Conservation (phyloP, 2,329 filamentous ascomycete genomes). For the Colletotrichum viniferum region DNA sequence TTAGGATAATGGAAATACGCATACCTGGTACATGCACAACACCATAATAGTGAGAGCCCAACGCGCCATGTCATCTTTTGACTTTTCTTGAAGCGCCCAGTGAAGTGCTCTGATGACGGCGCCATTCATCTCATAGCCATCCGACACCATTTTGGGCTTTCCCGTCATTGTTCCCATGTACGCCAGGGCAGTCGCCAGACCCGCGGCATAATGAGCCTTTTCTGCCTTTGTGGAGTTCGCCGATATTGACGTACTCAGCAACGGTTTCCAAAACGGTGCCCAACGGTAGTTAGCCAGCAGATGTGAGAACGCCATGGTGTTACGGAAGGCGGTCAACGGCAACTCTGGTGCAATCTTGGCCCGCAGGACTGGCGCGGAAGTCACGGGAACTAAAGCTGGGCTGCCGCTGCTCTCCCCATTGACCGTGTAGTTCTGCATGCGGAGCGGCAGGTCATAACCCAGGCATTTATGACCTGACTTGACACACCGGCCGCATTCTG, state of each 20-base stretch:
- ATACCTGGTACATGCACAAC: constrained; percentile 1
- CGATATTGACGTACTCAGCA: background rate
- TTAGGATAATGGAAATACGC: too few species aligned
- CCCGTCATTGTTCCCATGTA: background rate
- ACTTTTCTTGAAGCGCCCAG: background rate
- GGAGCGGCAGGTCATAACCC: background rate
- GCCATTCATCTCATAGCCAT: constrained; percentile 1
- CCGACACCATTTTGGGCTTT: background rate
- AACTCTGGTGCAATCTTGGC: background rate
- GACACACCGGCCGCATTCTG: background rate
- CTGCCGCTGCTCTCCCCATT: background rate
- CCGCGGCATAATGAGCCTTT: background rate
- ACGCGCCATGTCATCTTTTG: background rate
- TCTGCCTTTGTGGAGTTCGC: background rate
- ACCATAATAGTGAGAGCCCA: constrained; percentile 8
- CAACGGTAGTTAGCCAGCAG: background rate
- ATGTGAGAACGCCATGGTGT: constrained; percentile 5
- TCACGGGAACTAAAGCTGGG: background rate
- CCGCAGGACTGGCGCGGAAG: background rate
- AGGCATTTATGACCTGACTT: constrained; percentile 7
- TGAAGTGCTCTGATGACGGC: background rate
- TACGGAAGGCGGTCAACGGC: background rate
- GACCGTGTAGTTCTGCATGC: constrained; percentile 2
- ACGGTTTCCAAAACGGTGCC: constrained; percentile 7
- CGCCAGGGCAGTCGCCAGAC: background rate